A percentile compares a stretch with the other conserved stretches of the same genome.
phyloP scores from a whole-genome alignment of 345 rosid species.

The Moringa oleifera region DNA sequence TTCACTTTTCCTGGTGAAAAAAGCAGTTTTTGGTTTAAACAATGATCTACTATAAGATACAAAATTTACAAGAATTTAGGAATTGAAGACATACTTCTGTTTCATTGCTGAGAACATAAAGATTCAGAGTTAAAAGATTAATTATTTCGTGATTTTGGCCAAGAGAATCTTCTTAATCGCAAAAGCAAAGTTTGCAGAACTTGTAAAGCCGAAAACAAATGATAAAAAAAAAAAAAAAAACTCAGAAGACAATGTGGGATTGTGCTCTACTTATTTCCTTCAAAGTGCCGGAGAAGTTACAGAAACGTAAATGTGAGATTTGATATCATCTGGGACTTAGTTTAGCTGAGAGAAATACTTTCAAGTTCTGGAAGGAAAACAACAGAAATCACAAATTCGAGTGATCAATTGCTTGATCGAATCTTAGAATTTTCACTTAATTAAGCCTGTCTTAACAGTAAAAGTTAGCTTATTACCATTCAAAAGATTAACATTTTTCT shows the following conservation, averaged over 20 bases:
- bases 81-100: too few relatives aligned
- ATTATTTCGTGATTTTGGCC: too few relatives aligned
- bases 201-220: too few relatives aligned
- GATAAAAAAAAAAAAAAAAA: too few relatives aligned
- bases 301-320: background rate
- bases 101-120: too few relatives aligned
- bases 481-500: background rate
- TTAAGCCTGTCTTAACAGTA: background rate
- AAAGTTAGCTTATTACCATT: background rate
- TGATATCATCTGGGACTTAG: background rate
- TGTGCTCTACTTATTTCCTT: background rate
- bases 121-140: background rate
- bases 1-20: constrained; percentile 72
- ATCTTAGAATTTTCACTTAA: background rate
- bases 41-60: too few relatives aligned
- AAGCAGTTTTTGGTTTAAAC: background rate
- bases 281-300: background rate
- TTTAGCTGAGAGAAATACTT: background rate
- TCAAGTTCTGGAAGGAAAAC: background rate
- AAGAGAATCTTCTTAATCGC: too few relatives aligned
- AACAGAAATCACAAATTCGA: background rate
- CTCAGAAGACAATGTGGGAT: background rate
- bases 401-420: too few relatives aligned
- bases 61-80: background rate
- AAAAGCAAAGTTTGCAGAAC: too few relatives aligned